A percentile compares a stretch with the other conserved stretches of the same genome.
phyloP scores from a whole-genome alignment of 306 rosid genomes.

The Vachellia pachyceras region DNA sequence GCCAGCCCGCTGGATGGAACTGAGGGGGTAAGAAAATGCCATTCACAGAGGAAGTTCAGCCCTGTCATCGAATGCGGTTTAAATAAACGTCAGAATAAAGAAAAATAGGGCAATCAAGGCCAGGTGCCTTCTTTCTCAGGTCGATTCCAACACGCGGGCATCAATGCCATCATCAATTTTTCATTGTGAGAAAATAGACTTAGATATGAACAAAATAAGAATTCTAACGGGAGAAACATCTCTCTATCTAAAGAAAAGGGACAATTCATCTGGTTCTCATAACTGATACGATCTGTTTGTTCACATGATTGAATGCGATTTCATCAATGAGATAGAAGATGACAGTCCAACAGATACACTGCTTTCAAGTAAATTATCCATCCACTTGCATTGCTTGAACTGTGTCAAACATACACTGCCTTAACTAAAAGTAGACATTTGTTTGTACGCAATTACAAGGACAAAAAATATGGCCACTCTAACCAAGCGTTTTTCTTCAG shows the following conservation, averaged over 20 bases:
- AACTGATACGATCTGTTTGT: background rate
- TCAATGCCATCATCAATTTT: background rate
- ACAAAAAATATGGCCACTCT: background rate
- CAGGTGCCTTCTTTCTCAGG: background rate
- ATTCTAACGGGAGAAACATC: background rate
- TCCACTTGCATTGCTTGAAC: background rate
- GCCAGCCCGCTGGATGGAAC: background rate
- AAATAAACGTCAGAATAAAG: background rate
- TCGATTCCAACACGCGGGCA: background rate
- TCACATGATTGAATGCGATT: background rate
- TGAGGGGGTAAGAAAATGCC: background rate
- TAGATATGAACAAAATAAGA: background rate
- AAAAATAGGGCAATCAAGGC: background rate
- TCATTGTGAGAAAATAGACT: background rate
- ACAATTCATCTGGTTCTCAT: background rate
- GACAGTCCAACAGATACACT: background rate
- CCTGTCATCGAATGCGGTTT: background rate
- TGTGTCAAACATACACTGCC: background rate
- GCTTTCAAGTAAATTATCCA: background rate
- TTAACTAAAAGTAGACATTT: constrained; percentile 12
- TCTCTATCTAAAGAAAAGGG: background rate
- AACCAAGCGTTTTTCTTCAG: no score
- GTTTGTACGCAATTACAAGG: background rate
- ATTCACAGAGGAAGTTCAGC: background rate
- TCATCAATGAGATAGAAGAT: background rate